Evolutionary conservation across 2,329 filamentous ascomycete species (phyloP), one percentile per base, ranked within the genome.

Genomic region (Juglanconis oblonga): DNA sequence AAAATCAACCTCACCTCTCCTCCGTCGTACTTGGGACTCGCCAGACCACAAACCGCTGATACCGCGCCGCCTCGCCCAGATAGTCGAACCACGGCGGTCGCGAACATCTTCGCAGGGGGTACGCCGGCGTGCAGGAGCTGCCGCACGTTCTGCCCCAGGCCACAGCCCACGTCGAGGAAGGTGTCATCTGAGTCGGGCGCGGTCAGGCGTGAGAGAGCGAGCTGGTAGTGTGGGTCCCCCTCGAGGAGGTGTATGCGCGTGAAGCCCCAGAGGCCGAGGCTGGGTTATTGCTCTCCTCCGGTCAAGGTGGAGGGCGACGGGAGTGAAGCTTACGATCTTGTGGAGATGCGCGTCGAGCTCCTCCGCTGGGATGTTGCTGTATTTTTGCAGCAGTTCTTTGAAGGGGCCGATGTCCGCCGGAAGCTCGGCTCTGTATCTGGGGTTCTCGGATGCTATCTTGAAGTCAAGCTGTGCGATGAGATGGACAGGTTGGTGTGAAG

Each of bases 111-210:
- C 33, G 69, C 62, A 3, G 71, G 62, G 1, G 75, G 75, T 2
- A 69, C 75, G 7, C 76, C 76, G 50, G 76, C 74, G 51, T 58
- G 51, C 10, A 74, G 70, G 11, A 79, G 68, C 62, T 77, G 75
- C 24, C 78, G 74, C 47, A 80, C 69, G 48, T 76, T 75, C 50
- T 80, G 76, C 10, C 76, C 77, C 57, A 79, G 73, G 63, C 76
- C 78, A 67, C 76, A 79, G 11, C 74, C 76, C 55, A 75, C 70
- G 55, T 80, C 77, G 14, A 79, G 68, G 13, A 73, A 54, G 2
- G 53, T 66, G 2, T 64, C 69, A 5, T 70, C 69, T 14, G 55
- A 40, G 10, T 67, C 62, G 5, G 52, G 38, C n/a, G 52, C 52
- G 13, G n/a, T 35, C 11, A 72, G 62, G 17, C 66, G 70, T 9